These are phyloP conservation scores for Plasmodium gaboni DNA, from an alignment of 169 alveolate genomes.

Conservation along the genomic window DNA sequence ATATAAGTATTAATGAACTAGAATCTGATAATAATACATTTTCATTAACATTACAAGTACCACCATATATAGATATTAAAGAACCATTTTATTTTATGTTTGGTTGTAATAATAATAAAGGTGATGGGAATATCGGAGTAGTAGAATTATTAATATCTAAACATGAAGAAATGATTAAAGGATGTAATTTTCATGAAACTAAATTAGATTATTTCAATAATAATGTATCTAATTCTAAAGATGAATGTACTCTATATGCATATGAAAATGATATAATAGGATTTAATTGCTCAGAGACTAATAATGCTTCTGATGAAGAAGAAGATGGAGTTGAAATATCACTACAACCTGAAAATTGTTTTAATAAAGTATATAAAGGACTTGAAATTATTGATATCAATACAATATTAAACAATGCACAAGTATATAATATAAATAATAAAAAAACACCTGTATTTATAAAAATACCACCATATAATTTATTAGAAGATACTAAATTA, in stretches of 20 bases:
- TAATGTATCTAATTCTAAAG: not conserved
- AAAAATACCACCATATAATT: constrained; percentile 14
- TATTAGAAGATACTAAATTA: not conserved
- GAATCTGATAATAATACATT: constrained; percentile 6
- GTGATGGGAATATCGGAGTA: constrained; percentile 34
- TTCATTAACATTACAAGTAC: constrained; percentile 32
- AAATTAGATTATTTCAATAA: constrained; percentile 13
- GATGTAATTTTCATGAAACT: constrained; percentile 37
- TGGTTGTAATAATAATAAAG: constrained; percentile 55
- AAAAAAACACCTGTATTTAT: constrained; percentile 13
- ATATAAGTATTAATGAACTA: not conserved
- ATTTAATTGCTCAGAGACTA: constrained; percentile 32
- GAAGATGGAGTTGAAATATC: not conserved
- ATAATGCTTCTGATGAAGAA: not conserved
- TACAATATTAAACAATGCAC: constrained; percentile 2
- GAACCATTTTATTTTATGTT: constrained; percentile 46
- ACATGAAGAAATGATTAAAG: constrained; percentile 30
- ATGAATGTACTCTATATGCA: constrained; percentile 19
- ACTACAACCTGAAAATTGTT: constrained; percentile 33
- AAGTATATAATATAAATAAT: not conserved
- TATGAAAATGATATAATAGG: constrained; percentile 46
- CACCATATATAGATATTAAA: constrained; percentile 16
- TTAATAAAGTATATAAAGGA: constrained; percentile 13
- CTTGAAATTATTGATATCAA: not conserved
- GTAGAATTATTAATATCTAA: constrained; percentile 47